Percentiles rank a stretch among this genome's conserved stretches.
These are phyloP conservation scores for Geoglossum cookeanum DNA, from an alignment of 2,329 filamentous ascomycete species.

Conservation along the genomic window DNA sequence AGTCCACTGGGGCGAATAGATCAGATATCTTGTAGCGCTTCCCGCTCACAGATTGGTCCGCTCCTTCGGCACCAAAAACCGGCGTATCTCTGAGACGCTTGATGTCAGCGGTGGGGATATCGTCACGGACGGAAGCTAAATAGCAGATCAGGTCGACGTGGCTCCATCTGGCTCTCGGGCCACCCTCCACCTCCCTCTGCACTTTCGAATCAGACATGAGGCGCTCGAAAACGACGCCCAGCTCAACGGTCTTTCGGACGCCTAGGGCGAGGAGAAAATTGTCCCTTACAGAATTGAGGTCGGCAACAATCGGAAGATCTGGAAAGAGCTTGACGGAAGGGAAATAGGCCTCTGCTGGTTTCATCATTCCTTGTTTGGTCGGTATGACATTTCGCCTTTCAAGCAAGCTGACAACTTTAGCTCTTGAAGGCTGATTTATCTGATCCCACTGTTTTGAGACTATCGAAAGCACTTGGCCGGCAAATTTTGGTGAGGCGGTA, in stretches of 20 bases:
- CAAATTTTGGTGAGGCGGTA: slow-evolving; percentile 52
- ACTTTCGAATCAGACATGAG: slow-evolving; percentile 43
- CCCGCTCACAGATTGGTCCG: slow-evolving; percentile 31
- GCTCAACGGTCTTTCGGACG: slow-evolving; percentile 84
- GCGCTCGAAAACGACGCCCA: slow-evolving; percentile 82
- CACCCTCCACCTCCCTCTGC: slow-evolving; percentile 19
- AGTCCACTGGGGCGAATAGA: slow-evolving; percentile 60
- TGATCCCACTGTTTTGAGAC: slow-evolving; percentile 82
- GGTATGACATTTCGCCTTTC: slow-evolving; percentile 59
- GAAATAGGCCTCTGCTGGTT: slow-evolving; percentile 75
- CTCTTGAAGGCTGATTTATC: slow-evolving; percentile 46
- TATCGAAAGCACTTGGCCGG: slow-evolving; percentile 56
- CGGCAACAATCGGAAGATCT: slow-evolving; percentile 66
- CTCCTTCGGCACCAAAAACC: slow-evolving; percentile 61
- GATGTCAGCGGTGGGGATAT: slow-evolving; percentile 72
- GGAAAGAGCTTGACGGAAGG: slow-evolving; percentile 87
- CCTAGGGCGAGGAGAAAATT: slow-evolving; percentile 71
- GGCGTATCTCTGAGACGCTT: slow-evolving; percentile 56
- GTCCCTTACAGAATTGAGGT: slow-evolving; percentile 66
- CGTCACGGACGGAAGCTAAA: slow-evolving; percentile 68
- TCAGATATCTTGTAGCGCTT: slow-evolving; percentile 52
- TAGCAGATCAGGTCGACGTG: slow-evolving; percentile 93
- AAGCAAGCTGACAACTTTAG: slow-evolving; percentile 44
- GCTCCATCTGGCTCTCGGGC: slow-evolving; percentile 48
- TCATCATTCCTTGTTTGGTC: slow-evolving; percentile 77